phyloP scores from a whole-genome alignment of 1,284 basidiomycete genomes.

The Tremellales sp. region DNA sequence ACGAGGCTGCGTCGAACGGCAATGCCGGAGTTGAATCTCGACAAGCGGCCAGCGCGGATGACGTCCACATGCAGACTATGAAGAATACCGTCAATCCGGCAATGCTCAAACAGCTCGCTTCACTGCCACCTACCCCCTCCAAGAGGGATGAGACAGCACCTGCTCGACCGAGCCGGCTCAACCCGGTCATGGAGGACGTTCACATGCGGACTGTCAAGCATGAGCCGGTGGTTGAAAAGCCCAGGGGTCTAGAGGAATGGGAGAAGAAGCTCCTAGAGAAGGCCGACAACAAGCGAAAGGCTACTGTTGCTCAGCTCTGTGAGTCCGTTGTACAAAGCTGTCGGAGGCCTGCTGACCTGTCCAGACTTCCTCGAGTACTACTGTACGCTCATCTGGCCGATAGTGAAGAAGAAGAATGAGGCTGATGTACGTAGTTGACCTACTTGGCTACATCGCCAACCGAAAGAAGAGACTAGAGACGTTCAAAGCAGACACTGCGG shows the following conservation, averaged over 20 bases:
- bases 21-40: not conserved
- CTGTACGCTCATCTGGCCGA: conserved; percentile 50
- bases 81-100: conserved; percentile 41
- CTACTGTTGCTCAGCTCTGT: conserved; percentile 94
- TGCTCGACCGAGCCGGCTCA: conserved; percentile 1
- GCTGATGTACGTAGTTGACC: too few species aligned
- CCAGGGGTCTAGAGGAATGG: conserved; percentile 61
- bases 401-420: too few species aligned
- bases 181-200: conserved; percentile 29
- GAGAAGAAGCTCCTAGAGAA: conserved; percentile 77
- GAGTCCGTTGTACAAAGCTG: conserved; percentile 22
- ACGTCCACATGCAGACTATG: conserved; percentile 49
- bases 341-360: conserved; percentile 8
- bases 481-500: conserved; percentile 76
- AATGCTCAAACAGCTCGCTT: conserved; percentile 56
- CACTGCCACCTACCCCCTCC: conserved; percentile 10
- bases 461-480: conserved; percentile 74
- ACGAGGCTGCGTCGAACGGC: not conserved
- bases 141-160: not conserved
- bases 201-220: conserved; percentile 40
- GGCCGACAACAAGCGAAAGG: conserved; percentile 82
- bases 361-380: conserved; percentile 91
- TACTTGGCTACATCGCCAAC: conserved; percentile 76
- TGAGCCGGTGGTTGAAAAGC: conserved; percentile 27
- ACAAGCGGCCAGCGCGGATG: conserved; percentile 20